Percentiles rank a stretch among this genome's conserved stretches.
Evolutionary conservation across 768 basidiomycete genomes (phyloP).

Genomic region (Leccinum incarnatum): DNA sequence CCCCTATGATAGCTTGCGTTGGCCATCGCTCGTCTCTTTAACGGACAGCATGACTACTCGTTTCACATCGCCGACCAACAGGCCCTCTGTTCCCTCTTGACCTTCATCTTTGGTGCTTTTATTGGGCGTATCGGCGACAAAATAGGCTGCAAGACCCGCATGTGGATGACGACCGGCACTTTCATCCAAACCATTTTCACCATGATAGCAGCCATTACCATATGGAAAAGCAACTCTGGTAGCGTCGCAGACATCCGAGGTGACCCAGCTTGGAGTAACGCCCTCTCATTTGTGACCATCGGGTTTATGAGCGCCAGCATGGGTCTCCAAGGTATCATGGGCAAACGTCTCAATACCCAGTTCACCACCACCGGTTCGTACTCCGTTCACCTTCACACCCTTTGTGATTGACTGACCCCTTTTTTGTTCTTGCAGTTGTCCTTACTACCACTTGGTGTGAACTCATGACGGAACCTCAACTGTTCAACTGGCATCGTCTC

Average conservation of each 20-base stretch:
- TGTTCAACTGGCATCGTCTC: constrained; percentile 55
- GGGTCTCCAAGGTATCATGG: constrained; percentile 85
- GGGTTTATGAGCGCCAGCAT: constrained; percentile 75
- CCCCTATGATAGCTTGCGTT: constrained; percentile 56
- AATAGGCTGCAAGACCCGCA: constrained; percentile 67
- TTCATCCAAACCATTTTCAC: constrained; percentile 74
- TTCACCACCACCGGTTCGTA: constrained; percentile 72
- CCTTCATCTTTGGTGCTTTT: constrained; percentile 77
- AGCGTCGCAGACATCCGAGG: constrained; percentile 54
- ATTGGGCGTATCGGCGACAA: constrained; percentile 82
- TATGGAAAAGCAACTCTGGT: constrained; percentile 66
- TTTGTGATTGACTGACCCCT: not conserved
- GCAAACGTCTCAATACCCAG: constrained; percentile 75
- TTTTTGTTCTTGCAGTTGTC: constrained; percentile 49
- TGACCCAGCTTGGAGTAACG: constrained; percentile 68
- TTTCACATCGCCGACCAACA: constrained; percentile 85
- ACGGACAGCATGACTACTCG: constrained; percentile 44
- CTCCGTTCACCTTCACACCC: not conserved
- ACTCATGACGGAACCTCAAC: constrained; percentile 74
- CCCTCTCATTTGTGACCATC: constrained; percentile 63
- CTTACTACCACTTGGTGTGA: constrained; percentile 90
- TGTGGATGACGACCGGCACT: constrained; percentile 72
- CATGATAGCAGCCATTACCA: constrained; percentile 64
- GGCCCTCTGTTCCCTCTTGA: constrained; percentile 73
- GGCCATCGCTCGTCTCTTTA: constrained; percentile 80